phyloP scores from a whole-genome alignment of 495 filamentous ascomycete genomes.

The Massariosphaeria phaeospora region DNA sequence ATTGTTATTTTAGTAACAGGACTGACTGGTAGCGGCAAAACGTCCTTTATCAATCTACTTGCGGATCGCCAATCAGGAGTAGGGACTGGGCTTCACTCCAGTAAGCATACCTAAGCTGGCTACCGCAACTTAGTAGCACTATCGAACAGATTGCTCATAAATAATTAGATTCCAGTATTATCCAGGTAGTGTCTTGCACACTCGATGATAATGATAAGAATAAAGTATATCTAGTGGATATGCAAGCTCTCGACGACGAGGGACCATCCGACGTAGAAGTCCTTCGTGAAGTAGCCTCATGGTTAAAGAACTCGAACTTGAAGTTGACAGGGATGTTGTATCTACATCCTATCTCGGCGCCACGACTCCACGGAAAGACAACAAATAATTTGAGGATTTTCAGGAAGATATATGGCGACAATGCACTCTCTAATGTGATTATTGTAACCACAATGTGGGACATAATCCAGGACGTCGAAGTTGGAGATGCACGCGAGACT shows the following conservation, averaged over 20 bases:
- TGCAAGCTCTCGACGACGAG: conserved; percentile 20
- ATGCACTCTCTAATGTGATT: conserved; percentile 9
- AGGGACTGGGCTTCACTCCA: conserved; percentile 16
- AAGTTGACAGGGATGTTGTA: conserved; percentile 17
- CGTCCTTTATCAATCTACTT: conserved; percentile 16
- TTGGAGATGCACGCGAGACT: conserved; percentile 4
- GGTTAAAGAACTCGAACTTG: conserved; percentile 10
- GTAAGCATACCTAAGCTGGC: conserved; percentile 1
- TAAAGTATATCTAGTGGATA: conserved; percentile 14
- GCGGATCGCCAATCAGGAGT: conserved; percentile 1
- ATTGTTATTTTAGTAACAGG: conserved; percentile 39
- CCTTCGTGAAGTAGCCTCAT: conserved; percentile 2
- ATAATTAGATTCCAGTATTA: conserved; percentile 9
- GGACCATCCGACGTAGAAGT: conserved; percentile 9
- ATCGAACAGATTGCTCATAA: neutral
- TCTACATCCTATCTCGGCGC: conserved; percentile 13
- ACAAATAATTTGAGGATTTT: conserved; percentile 19
- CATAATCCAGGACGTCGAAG: neutral
- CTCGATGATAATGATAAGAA: neutral
- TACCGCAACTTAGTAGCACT: neutral
- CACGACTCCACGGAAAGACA: neutral
- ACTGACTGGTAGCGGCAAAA: conserved; percentile 21
- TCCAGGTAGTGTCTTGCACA: conserved; percentile 11
- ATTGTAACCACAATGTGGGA: conserved; percentile 22
- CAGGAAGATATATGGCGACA: conserved; percentile 15